Evolutionary conservation across 2,329 filamentous ascomycete species (phyloP).

Genomic region (Xylaria sp.): DNA sequence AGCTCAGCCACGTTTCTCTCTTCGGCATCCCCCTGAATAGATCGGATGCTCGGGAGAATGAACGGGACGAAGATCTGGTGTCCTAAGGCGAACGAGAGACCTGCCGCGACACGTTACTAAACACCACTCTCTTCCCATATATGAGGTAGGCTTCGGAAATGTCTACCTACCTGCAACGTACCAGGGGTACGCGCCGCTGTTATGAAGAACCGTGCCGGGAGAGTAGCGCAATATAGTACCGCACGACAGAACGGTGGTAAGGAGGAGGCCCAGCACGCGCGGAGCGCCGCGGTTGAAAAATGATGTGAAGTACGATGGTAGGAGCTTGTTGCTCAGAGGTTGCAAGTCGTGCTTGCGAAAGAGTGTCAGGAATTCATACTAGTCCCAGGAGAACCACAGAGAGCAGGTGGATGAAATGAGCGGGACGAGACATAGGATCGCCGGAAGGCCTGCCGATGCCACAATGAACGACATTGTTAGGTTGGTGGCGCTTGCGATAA

Average conservation of each 20-base stretch:
- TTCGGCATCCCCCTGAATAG: slow-evolving; percentile 12
- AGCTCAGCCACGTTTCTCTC: slow-evolving; percentile 13
- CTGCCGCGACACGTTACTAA: not conserved
- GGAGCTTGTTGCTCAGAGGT: slow-evolving; percentile 7
- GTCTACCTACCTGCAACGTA: slow-evolving; percentile 12
- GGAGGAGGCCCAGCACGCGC: slow-evolving; percentile 14
- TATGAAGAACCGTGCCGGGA: not conserved
- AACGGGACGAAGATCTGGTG: slow-evolving; percentile 11
- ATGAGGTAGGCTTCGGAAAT: not conserved
- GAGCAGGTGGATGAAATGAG: slow-evolving; percentile 15
- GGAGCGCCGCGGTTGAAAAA: slow-evolving; percentile 15
- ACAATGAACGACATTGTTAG: no score
- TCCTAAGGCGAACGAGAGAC: slow-evolving; percentile 2
- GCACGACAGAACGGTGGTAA: slow-evolving; percentile 7
- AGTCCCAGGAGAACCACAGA: slow-evolving; percentile 20
- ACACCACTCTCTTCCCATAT: not conserved
- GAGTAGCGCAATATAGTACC: slow-evolving; percentile 7
- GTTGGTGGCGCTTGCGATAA: no score
- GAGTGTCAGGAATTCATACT: slow-evolving; percentile 14
- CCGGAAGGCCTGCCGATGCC: not conserved
- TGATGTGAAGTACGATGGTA: slow-evolving; percentile 13
- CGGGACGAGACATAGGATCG: slow-evolving; percentile 8
- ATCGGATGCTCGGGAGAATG: slow-evolving; percentile 1
- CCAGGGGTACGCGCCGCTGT: slow-evolving; percentile 4
- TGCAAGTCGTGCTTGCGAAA: slow-evolving; percentile 8